These are phyloP conservation scores for Psophocarpus tetragonolobus DNA, from an alignment of 306 rosid genomes.

Conservation along the genomic window DNA sequence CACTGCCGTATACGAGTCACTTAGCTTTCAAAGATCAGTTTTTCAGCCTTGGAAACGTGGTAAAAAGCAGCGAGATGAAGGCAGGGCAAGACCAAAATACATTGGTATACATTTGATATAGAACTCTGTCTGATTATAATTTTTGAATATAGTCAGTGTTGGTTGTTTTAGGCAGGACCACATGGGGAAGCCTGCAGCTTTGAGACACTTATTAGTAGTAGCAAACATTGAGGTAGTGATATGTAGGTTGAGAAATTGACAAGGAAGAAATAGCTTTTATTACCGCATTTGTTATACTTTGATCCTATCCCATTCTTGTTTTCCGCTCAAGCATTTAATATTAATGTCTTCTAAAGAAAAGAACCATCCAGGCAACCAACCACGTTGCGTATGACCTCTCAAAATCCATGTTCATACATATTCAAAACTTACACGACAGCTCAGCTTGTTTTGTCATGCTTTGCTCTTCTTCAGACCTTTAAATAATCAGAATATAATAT, in stretches of 20 bases:
- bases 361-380: conserved; percentile 32
- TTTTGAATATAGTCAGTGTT: conserved; percentile 37
- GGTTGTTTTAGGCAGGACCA: conserved; percentile 49
- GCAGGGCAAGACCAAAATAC: conserved; percentile 7
- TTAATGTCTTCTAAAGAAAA: conserved; percentile 29
- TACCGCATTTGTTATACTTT: conserved; percentile 23
- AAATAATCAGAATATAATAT: conserved; percentile 24
- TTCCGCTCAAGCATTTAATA: conserved; percentile 25
- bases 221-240: conserved; percentile 24
- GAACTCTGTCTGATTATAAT: conserved; percentile 36
- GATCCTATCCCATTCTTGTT: conserved; percentile 30
- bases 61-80: conserved; percentile 32
- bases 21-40: conserved; percentile 34
- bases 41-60: conserved; percentile 40
- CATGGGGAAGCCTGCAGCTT: conserved; percentile 41
- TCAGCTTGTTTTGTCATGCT: conserved; percentile 30
- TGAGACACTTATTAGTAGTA: conserved; percentile 27
- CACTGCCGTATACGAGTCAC: conserved; percentile 36
- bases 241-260: conserved; percentile 39
- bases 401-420: conserved; percentile 13
- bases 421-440: conserved; percentile 39
- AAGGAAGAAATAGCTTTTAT: conserved; percentile 24
- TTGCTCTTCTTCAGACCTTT: conserved; percentile 18
- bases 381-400: conserved; percentile 39
- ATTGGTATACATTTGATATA: conserved; percentile 35